phyloP scores from a whole-genome alignment of 2,329 filamentous ascomycete species.

The Fusarium graminum region DNA sequence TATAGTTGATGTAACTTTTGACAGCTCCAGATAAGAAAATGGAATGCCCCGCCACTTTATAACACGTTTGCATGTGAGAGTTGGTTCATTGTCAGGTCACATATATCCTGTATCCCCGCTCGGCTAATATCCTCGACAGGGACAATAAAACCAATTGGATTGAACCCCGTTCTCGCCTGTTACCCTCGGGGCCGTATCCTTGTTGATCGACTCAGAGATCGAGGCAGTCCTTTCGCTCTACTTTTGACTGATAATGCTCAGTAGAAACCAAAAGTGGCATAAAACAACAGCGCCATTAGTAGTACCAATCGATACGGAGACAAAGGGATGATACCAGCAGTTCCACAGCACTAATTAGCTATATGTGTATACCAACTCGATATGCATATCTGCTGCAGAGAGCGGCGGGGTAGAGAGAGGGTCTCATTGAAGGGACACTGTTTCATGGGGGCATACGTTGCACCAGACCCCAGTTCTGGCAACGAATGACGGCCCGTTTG shows the following conservation, averaged over 20 bases:
- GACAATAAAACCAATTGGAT: slow-evolving; percentile 8
- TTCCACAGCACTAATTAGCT: background rate
- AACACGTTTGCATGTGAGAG: background rate
- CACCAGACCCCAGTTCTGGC: background rate
- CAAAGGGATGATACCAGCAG: too few relatives aligned
- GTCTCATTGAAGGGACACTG: background rate
- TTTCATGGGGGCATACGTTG: background rate
- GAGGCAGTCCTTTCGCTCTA: background rate
- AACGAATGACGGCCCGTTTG: slow-evolving; percentile 6
- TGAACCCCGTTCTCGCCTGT: background rate
- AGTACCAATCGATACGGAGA: background rate
- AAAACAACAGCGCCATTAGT: background rate
- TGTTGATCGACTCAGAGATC: background rate
- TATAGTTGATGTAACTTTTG: fast-evolving
- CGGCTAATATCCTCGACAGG: slow-evolving; percentile 1
- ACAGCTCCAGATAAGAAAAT: background rate
- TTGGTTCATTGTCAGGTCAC: slow-evolving; percentile 10
- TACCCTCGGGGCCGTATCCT: slow-evolving; percentile 3
- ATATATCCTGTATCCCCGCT: slow-evolving; percentile 9
- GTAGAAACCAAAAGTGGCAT: background rate
- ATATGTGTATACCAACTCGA: background rate
- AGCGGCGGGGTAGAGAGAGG: slow-evolving; percentile 1
- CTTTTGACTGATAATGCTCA: background rate
- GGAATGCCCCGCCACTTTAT: slow-evolving; percentile 25
- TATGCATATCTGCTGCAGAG: background rate